These are phyloP conservation scores for Amanita rimosa DNA, from an alignment of 768 basidiomycete genomes.

Conservation along the genomic window DNA sequence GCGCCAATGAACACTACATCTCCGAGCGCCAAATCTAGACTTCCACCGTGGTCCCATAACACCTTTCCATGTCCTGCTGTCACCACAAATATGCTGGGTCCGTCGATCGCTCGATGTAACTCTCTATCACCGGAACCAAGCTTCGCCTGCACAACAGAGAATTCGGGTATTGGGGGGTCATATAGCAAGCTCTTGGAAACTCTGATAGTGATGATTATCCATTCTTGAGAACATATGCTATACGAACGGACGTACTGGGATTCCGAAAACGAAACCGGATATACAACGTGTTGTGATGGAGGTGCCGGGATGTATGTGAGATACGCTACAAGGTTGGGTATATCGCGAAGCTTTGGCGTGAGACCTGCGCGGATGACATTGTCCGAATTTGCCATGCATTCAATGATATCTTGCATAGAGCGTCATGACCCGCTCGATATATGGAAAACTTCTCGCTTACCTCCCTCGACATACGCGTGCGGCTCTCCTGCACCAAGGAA, in stretches of 20 bases:
- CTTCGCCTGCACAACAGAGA: conserved; percentile 66
- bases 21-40: conserved; percentile 41
- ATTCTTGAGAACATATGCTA: not conserved
- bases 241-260: not conserved
- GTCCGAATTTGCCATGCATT: conserved; percentile 98
- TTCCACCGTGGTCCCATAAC: conserved; percentile 28
- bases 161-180: conserved; percentile 90
- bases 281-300: conserved; percentile 59
- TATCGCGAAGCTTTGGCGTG: conserved; percentile 92
- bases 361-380: conserved; percentile 98
- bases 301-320: conserved; percentile 76
- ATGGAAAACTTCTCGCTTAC: conserved; percentile 27
- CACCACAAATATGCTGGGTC: conserved; percentile 78
- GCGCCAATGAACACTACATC: conserved; percentile 82
- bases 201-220: conserved; percentile 8
- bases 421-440: conserved; percentile 3
- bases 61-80: conserved; percentile 57
- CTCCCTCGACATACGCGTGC: conserved; percentile 91
- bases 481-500: conserved; percentile 95
- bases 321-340: conserved; percentile 78
- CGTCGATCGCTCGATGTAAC: conserved; percentile 52
- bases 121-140: conserved; percentile 35
- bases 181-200: conserved; percentile 40
- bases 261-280: conserved; percentile 36
- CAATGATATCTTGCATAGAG: conserved; percentile 71